Base-by-base conservation (phyloP, 306 rosid species). In the Quercus dentata region DNA sequence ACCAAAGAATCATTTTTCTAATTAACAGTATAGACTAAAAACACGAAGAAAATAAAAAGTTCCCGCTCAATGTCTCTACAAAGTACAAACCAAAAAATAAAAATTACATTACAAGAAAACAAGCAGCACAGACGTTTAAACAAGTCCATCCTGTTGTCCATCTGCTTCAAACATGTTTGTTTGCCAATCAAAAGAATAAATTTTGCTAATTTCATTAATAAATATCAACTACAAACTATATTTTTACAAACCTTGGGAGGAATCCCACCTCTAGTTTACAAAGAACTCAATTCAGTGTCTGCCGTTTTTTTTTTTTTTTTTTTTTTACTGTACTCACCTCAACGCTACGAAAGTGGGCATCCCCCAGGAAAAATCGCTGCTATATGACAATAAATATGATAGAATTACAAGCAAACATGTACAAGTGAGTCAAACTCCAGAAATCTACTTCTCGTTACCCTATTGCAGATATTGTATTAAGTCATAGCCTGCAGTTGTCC, bases 401-500 rank as follows among this genome's bases (percentile, higher is more conserved):
- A 79, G 76, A 82, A 88, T 65, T 81, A 86, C 89, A 83, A 59
- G 78, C 81, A 83, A 86, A 44, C 86, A 89, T 90, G 87, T 94
- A 89, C 97, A 92, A 74, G 58, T 56, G 69, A 85, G 73, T 70
- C 71, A 51, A 79, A 68, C 69, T 83, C 75, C 74, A 27, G 75
- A 64, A 49, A 69, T 14, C 35, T 84, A 95, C 89, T 95, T 95
- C 89, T 95, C 99, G 21, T 93, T 95, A 79, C 99, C 99, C 86
- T 95, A 98, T 88, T 95, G 99, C 83, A 95, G 85, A 82, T 90
- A 95, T 79, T 95, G 99, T 82, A 95, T 95, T 85, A 95, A 87
- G 85, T 95, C 99, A 78, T 95, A 95, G 71, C 99, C 99, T 17
- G 99, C 99, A 57, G 99, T 95, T 20, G 98, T 95, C 99, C 99